phyloP scores from a whole-genome alignment of 2,329 filamentous ascomycete species.

The Colletotrichum chrysophilum region DNA sequence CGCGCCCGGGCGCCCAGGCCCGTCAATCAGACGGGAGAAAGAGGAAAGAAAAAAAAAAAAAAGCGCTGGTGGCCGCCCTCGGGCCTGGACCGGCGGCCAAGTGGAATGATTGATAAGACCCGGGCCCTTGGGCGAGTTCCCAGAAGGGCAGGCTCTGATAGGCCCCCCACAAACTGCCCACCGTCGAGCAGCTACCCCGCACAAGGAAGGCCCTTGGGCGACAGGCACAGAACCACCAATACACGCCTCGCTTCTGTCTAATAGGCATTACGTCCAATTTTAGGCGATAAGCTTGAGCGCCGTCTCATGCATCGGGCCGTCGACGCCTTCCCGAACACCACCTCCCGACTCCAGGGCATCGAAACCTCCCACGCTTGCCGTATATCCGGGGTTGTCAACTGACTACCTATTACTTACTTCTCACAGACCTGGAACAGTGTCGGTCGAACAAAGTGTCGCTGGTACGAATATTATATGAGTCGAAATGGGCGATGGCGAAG shows the following conservation, averaged over 20 bases:
- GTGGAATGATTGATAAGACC: constrained; percentile 21
- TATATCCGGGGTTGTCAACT: background rate
- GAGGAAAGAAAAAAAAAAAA: background rate
- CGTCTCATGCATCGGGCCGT: background rate
- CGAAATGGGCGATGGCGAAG: background rate
- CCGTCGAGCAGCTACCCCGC: background rate
- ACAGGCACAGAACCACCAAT: constrained; percentile 2
- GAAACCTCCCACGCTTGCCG: background rate
- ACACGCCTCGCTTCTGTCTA: constrained; percentile 9
- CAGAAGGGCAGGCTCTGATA: background rate
- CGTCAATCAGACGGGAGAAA: background rate
- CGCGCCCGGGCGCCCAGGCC: background rate
- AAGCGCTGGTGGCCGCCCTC: background rate
- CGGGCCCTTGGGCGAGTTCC: background rate
- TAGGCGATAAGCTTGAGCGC: constrained; percentile 12
- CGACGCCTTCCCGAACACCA: background rate
- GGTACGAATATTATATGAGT: background rate
- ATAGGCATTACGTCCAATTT: constrained; percentile 21
- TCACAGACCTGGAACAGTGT: background rate
- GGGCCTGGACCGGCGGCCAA: constrained; percentile 21
- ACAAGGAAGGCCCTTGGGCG: constrained; percentile 10
- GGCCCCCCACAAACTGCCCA: background rate
- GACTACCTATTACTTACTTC: background rate
- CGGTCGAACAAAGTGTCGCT: background rate
- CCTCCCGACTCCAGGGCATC: background rate